Evolutionary conservation across 2,329 filamentous ascomycete species (phyloP).

Genomic region (Cercospora sp.): DNA sequence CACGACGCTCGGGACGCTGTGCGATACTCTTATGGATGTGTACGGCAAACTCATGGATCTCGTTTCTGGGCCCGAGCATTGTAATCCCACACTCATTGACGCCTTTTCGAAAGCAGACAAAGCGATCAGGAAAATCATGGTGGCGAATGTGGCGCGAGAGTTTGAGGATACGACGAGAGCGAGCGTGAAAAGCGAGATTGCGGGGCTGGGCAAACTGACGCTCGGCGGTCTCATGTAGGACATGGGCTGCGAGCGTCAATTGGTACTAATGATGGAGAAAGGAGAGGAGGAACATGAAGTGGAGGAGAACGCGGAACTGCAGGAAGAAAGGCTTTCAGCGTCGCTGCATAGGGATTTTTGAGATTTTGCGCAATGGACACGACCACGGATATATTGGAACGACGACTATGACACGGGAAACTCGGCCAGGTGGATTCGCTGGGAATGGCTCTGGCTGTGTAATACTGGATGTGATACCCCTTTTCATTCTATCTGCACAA

Average conservation of each 20-base stretch:
- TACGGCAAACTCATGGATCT: constrained; percentile 78
- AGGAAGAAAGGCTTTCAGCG: not conserved
- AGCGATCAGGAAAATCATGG: constrained; percentile 81
- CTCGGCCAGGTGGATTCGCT: not conserved
- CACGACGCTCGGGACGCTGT: constrained; percentile 92
- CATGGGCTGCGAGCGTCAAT: constrained; percentile 14
- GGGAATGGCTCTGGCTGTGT: not conserved
- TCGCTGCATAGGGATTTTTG: not conserved
- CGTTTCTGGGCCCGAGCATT: constrained; percentile 72
- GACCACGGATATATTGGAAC: not conserved
- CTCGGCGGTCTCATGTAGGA: constrained; percentile 75
- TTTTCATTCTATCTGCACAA: not conserved
- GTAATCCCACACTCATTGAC: constrained; percentile 67
- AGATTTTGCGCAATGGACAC: not conserved
- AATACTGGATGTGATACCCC: not conserved
- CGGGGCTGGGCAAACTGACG: constrained; percentile 83
- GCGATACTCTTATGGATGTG: constrained; percentile 90
- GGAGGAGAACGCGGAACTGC: not conserved
- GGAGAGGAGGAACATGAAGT: not conserved
- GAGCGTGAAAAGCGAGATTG: constrained; percentile 76
- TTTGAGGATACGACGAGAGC: constrained; percentile 84
- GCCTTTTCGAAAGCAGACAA: constrained; percentile 88
- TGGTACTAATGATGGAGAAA: not conserved
- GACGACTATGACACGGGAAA: not conserved
- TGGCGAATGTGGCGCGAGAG: constrained; percentile 83